Conservation (phyloP, 106 monocot species). For the Platanthera guangdongensis region DNA sequence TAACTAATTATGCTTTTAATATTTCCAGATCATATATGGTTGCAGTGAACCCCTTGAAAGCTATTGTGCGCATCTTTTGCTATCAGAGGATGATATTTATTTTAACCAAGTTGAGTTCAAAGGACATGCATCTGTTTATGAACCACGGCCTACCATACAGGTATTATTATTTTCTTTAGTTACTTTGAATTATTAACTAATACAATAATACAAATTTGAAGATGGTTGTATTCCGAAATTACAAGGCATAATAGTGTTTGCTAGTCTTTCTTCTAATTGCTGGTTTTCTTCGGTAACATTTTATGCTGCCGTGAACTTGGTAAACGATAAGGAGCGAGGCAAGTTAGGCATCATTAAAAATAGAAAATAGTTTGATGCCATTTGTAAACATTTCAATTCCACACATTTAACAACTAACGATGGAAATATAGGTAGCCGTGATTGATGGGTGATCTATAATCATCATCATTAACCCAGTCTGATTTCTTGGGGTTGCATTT, state of each 20-base stretch:
- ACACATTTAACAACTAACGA: too few species aligned
- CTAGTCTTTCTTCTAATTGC: too few species aligned
- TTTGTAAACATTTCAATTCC: too few species aligned
- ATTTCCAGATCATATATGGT: constrained; percentile 75
- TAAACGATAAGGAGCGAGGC: too few species aligned
- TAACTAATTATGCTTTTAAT: not conserved
- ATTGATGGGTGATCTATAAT: too few species aligned
- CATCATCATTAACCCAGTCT: too few species aligned
- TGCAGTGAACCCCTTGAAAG: constrained; percentile 64
- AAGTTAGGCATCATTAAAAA: too few species aligned
- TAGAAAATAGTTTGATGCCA: too few species aligned
- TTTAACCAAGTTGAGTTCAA: constrained; percentile 55
- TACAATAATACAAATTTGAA: not conserved
- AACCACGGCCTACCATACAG: constrained; percentile 65
- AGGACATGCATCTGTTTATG: constrained; percentile 66
- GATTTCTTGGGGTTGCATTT: too few species aligned
- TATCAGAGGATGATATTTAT: constrained; percentile 89
- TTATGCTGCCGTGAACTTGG: too few species aligned
- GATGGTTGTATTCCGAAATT: not conserved
- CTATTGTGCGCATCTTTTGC: constrained; percentile 84
- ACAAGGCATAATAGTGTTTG: not conserved
- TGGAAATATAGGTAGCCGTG: too few species aligned
- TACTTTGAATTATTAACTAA: not conserved
- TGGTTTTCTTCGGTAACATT: too few species aligned
- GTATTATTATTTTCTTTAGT: constrained; percentile 24